Conservation (phyloP, 202 grass and related monocot genomes). For the Elaeis oleifera region DNA sequence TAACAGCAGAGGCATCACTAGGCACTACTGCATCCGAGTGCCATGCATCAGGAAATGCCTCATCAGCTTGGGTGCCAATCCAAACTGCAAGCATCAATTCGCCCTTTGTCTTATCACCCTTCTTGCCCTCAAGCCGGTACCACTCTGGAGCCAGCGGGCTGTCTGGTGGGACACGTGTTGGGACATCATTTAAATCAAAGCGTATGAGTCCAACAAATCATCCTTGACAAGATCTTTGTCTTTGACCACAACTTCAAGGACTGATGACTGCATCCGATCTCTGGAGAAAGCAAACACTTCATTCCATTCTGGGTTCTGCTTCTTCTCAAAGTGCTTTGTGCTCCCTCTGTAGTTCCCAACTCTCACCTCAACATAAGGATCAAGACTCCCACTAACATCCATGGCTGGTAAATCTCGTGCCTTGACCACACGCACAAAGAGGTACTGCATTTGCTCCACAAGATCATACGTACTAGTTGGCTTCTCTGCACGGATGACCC, state of each 20-base stretch:
- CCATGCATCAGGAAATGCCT: slow-evolving; percentile 96
- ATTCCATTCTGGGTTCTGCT: slow-evolving; percentile 84
- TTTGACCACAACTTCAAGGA: slow-evolving; percentile 77
- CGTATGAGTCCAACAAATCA: slow-evolving; percentile 79
- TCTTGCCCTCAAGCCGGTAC: slow-evolving; percentile 78
- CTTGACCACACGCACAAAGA: slow-evolving; percentile 95
- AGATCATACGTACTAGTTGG: slow-evolving; percentile 88
- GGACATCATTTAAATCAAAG: slow-evolving; percentile 89
- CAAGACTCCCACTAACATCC: slow-evolving; percentile 81
- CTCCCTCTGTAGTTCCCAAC: slow-evolving; percentile 87
- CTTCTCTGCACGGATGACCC: slow-evolving; percentile 74
- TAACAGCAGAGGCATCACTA: slow-evolving; percentile 37
- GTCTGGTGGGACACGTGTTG: slow-evolving; percentile 77
- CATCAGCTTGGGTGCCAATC: slow-evolving; percentile 92
- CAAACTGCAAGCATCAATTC: slow-evolving; percentile 99
- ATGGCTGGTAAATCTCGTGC: slow-evolving; percentile 73
- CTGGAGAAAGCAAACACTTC: slow-evolving; percentile 87
- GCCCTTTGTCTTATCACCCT: slow-evolving; percentile 63
- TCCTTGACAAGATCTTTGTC: slow-evolving; percentile 82
- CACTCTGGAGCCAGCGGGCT: slow-evolving; percentile 93
- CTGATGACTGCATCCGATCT: slow-evolving; percentile 82
- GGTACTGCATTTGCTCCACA: slow-evolving; percentile 92
- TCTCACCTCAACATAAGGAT: slow-evolving; percentile 87
- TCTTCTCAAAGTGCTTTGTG: slow-evolving; percentile 92
- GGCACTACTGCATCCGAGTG: slow-evolving; percentile 67